Conservation (phyloP, 768 basidiomycete genomes). For the Xerocomellus dryophilus region DNA sequence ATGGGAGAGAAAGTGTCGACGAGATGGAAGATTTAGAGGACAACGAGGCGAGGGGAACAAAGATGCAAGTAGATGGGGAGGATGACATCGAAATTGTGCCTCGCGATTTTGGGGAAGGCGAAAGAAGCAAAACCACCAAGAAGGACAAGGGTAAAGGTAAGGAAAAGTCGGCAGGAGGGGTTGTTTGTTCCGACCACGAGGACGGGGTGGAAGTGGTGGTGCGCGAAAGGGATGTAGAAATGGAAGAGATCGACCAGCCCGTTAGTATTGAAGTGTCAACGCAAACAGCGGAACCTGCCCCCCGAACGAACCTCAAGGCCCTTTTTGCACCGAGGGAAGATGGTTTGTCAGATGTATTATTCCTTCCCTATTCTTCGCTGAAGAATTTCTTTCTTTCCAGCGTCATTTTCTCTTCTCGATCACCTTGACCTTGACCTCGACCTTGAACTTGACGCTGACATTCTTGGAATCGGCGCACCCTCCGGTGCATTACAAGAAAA, state of each 20-base stretch:
- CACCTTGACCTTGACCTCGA: constrained; percentile 77
- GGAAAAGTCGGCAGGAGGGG: constrained; percentile 18
- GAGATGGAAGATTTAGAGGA: constrained; percentile 44
- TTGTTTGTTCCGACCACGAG: background rate
- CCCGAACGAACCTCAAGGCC: constrained; percentile 55
- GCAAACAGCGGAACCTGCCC: background rate
- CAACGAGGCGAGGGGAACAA: constrained; percentile 2
- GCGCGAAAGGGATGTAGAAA: constrained; percentile 11
- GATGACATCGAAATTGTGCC: too few species aligned
- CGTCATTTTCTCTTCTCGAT: constrained; percentile 70
- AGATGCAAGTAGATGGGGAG: constrained; percentile 11
- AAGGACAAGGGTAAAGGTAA: constrained; percentile 21
- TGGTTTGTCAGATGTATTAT: constrained; percentile 38
- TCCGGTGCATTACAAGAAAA: constrained; percentile 3
- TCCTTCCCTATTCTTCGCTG: background rate
- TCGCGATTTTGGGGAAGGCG: background rate
- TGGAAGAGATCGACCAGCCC: constrained; percentile 1
- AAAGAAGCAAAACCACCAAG: background rate
- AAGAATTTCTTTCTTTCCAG: constrained; percentile 30
- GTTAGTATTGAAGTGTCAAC: background rate
- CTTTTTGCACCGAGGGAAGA: constrained; percentile 70
- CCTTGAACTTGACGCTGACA: constrained; percentile 62
- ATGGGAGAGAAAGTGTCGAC: constrained; percentile 54
- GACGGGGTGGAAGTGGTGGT: background rate
- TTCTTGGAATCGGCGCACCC: constrained; percentile 28